A percentile compares a stretch with the other conserved stretches of the same genome.
These are phyloP conservation scores for Nepenthes alata DNA, from an alignment of 179 eudicot species.

Conservation along the genomic window DNA sequence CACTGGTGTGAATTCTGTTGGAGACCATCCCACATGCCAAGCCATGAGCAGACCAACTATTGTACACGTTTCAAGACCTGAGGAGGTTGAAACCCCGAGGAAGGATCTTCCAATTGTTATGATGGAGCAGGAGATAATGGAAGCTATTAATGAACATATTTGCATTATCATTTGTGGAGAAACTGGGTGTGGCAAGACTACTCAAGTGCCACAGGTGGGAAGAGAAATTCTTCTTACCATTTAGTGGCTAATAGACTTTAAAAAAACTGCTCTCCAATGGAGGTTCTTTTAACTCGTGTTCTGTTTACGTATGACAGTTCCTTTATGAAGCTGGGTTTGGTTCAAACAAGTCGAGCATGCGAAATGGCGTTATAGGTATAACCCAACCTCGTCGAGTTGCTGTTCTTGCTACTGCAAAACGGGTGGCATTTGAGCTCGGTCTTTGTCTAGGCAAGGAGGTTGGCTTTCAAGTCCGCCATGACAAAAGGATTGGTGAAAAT, in stretches of 20 bases:
- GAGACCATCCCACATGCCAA: conserved; percentile 11
- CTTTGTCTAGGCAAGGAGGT: conserved; percentile 73
- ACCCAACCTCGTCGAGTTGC: conserved; percentile 98
- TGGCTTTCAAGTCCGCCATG: conserved; percentile 94
- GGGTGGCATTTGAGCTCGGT: conserved; percentile 90
- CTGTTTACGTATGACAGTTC: conserved; percentile 31
- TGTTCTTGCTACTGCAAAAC: conserved; percentile 80
- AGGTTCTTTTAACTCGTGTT: neutral
- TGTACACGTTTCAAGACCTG: conserved; percentile 69
- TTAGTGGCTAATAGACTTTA: neutral
- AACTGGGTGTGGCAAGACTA: conserved; percentile 96
- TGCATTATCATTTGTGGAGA: conserved; percentile 76
- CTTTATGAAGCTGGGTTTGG: conserved; percentile 96
- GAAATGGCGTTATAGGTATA: conserved; percentile 77
- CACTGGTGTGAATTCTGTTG: conserved; percentile 8
- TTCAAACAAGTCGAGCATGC: conserved; percentile 25
- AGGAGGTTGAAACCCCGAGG: conserved; percentile 55
- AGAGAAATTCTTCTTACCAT: conserved; percentile 4
- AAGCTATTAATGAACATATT: conserved; percentile 67
- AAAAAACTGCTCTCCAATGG: neutral
- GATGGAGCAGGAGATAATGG: conserved; percentile 99
- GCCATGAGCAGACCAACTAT: conserved; percentile 37
- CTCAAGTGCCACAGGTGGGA: conserved; percentile 91
- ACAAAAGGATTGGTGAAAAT: conserved; percentile 54
- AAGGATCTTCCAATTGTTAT: conserved; percentile 76